These are phyloP conservation scores for Salix brachista DNA, from an alignment of 345 rosid genomes.

Conservation along the genomic window DNA sequence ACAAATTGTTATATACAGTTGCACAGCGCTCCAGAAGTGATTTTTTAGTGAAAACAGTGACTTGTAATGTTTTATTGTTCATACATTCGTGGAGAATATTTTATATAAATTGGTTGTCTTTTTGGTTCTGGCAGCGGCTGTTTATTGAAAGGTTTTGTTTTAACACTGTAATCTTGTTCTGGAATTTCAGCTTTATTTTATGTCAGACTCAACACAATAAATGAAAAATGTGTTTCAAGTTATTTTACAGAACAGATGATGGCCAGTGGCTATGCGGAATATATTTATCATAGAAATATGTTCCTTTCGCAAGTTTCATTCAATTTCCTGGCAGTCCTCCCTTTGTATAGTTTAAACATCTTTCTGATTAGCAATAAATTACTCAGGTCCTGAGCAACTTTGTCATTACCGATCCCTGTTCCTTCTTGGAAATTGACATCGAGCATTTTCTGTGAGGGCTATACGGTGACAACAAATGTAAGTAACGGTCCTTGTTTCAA, in stretches of 20 bases:
- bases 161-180: too few species aligned
- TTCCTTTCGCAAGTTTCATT: background rate
- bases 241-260: background rate
- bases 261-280: background rate
- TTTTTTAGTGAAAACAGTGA: background rate
- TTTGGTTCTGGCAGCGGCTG: background rate
- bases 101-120: background rate
- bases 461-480: background rate
- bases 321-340: background rate
- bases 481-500: background rate
- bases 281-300: background rate
- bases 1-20: background rate
- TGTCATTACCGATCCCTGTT: conserved; percentile 74
- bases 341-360: background rate
- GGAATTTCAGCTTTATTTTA: background rate
- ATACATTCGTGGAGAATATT: background rate
- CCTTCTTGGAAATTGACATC: conserved; percentile 64
- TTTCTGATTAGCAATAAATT: background rate
- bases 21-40: background rate
- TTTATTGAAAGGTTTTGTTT: background rate
- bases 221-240: background rate
- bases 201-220: background rate
- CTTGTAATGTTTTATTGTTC: background rate
- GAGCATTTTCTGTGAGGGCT: conserved; percentile 25
- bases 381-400: conserved; percentile 71